These are phyloP conservation scores for Drosera capensis DNA, from an alignment of 148 eudicot genomes.

Conservation along the genomic window DNA sequence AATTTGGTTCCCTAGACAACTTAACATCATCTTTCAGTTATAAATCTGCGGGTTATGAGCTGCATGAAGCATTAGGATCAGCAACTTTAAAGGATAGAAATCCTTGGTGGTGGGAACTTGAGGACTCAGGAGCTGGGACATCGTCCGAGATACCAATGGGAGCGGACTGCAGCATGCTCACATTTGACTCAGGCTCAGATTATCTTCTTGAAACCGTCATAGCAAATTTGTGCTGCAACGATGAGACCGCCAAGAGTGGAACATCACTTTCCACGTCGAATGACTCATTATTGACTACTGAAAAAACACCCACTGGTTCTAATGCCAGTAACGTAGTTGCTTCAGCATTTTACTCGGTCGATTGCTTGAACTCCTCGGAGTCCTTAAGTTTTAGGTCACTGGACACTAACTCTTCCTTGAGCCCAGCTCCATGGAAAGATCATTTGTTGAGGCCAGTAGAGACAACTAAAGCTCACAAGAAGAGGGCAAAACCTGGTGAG, in stretches of 20 bases:
- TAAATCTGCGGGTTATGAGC: constrained; percentile 66
- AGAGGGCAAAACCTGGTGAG: constrained; percentile 74
- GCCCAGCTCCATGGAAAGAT: constrained; percentile 31
- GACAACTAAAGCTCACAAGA: constrained; percentile 32
- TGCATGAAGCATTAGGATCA: constrained; percentile 72
- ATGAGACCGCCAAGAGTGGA: constrained; percentile 14
- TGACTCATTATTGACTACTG: constrained; percentile 46
- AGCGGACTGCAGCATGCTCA: constrained; percentile 34
- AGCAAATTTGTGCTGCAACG: constrained; percentile 37
- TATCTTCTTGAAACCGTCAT: constrained; percentile 85
- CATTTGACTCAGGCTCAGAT: constrained; percentile 41
- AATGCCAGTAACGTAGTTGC: constrained; percentile 27
- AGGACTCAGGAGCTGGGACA: constrained; percentile 15
- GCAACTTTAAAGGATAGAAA: constrained; percentile 32
- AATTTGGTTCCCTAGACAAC: constrained; percentile 11
- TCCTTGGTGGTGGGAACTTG: constrained; percentile 25
- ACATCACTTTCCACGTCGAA: constrained; percentile 23
- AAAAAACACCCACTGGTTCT: constrained; percentile 34
- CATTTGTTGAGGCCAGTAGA: constrained; percentile 28
- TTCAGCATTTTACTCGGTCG: constrained; percentile 43
- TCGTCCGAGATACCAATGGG: constrained; percentile 32
- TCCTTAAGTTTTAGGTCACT: constrained; percentile 31
- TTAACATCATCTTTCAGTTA: constrained; percentile 17
- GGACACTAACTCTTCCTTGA: constrained; percentile 23
- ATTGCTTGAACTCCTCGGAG: constrained; percentile 43